Conservation (phyloP, 1,284 basidiomycete species). For the Leccinum fuscescens region DNA sequence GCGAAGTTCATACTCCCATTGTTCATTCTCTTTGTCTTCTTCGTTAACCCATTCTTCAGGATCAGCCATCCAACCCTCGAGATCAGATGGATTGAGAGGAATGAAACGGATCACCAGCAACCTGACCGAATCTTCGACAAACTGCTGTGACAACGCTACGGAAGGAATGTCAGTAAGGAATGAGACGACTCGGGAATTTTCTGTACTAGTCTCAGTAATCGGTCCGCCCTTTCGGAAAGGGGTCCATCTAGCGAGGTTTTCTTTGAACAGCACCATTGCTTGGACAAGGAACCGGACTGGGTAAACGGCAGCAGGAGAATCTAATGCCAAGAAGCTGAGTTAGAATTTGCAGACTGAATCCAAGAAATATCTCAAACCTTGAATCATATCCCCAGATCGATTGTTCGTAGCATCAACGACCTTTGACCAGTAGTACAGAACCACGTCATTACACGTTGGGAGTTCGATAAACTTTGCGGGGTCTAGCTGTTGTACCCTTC, state of each 20-base stretch:
- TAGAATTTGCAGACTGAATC: neutral
- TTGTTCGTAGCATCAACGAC: slow-evolving; percentile 62
- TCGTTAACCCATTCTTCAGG: slow-evolving; percentile 89
- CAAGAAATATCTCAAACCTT: slow-evolving; percentile 42
- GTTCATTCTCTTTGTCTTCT: slow-evolving; percentile 82
- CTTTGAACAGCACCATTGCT: slow-evolving; percentile 86
- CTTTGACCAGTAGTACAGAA: slow-evolving; percentile 77
- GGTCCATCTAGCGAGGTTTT: slow-evolving; percentile 74
- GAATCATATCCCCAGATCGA: slow-evolving; percentile 49
- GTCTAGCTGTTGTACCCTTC: slow-evolving; percentile 67
- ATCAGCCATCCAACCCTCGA: slow-evolving; percentile 78
- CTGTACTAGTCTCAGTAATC: slow-evolving; percentile 57
- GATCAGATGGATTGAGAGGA: slow-evolving; percentile 74
- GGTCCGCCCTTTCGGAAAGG: slow-evolving; percentile 58
- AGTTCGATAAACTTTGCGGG: slow-evolving; percentile 57
- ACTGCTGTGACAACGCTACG: slow-evolving; percentile 68
- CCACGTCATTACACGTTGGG: slow-evolving; percentile 61
- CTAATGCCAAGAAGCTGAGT: slow-evolving; percentile 38
- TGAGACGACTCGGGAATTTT: neutral
- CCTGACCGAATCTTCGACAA: slow-evolving; percentile 77
- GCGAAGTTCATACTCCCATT: slow-evolving; percentile 86
- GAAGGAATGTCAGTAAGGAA: slow-evolving; percentile 17
- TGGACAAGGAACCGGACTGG: slow-evolving; percentile 83
- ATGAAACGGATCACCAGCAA: slow-evolving; percentile 81
- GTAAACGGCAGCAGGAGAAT: slow-evolving; percentile 49